Conservation (phyloP, 1,139 yeast species). For the Geotrichum citri-aurantii region DNA sequence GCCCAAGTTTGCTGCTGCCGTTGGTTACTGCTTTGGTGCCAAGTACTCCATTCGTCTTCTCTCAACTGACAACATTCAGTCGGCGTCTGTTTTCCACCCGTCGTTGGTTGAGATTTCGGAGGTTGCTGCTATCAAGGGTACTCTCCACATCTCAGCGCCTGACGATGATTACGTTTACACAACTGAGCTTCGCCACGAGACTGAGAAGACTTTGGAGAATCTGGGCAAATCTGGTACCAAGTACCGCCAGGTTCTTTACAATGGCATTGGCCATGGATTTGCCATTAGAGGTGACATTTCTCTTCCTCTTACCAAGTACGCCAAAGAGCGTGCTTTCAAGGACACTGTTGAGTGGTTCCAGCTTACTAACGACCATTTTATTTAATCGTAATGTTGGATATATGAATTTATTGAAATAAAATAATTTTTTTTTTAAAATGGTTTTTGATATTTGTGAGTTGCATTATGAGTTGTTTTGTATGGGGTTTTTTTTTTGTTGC, state of each 20-base stretch:
- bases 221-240: slow-evolving; percentile 29
- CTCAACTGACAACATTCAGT: slow-evolving; percentile 46
- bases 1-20: slow-evolving; percentile 51
- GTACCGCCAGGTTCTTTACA: slow-evolving; percentile 56
- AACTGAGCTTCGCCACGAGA: slow-evolving; percentile 51
- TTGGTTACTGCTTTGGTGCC: slow-evolving; percentile 88
- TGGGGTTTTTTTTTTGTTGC: too few relatives aligned
- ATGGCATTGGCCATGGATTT: slow-evolving; percentile 67
- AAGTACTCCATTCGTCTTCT: slow-evolving; percentile 55
- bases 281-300: slow-evolving; percentile 68
- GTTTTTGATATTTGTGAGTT: too few relatives aligned
- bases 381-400: neutral
- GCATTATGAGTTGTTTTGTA: too few relatives aligned
- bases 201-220: slow-evolving; percentile 53
- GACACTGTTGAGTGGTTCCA: slow-evolving; percentile 58
- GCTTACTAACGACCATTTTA: neutral
- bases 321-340: slow-evolving; percentile 59
- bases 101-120: slow-evolving; percentile 63
- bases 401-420: neutral
- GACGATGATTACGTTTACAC: slow-evolving; percentile 61
- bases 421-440: too few relatives aligned
- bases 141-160: slow-evolving; percentile 66
- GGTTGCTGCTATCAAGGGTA: slow-evolving; percentile 51
- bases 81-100: slow-evolving; percentile 77
- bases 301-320: slow-evolving; percentile 52